These are phyloP conservation scores for Hemileccinum rubropunctum DNA, from an alignment of 768 basidiomycete species.

Conservation along the genomic window DNA sequence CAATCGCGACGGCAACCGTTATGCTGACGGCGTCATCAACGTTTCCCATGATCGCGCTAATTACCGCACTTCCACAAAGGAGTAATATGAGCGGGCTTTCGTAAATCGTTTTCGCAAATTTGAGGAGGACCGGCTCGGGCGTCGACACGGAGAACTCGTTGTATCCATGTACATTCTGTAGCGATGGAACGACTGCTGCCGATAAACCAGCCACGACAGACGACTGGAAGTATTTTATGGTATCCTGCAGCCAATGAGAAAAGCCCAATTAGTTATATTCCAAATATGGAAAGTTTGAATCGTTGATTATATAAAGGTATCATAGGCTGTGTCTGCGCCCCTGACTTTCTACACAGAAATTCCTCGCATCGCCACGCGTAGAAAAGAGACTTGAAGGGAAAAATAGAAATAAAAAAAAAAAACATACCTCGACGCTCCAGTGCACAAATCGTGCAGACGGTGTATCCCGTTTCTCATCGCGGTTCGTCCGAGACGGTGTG, in stretches of 20 bases:
- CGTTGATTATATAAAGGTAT: neutral
- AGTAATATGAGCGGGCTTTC: constrained; percentile 92
- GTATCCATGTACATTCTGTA: constrained; percentile 74
- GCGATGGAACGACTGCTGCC: constrained; percentile 54
- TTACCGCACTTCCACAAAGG: constrained; percentile 82
- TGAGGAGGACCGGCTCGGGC: constrained; percentile 77
- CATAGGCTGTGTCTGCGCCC: constrained; percentile 14
- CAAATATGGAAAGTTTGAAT: neutral
- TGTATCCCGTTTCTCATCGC: constrained; percentile 44
- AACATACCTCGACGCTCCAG: constrained; percentile 58
- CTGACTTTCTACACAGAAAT: constrained; percentile 8
- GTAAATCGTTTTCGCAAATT: constrained; percentile 94
- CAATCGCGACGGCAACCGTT: constrained; percentile 86
- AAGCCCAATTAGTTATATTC: neutral
- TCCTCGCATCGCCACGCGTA: neutral
- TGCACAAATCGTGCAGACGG: constrained; percentile 69
- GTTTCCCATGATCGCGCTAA: constrained; percentile 94
- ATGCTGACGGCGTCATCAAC: constrained; percentile 94
- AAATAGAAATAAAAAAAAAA: too few relatives aligned
- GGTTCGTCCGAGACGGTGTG: constrained; percentile 12
- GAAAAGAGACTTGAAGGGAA: neutral
- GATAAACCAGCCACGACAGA: constrained; percentile 62
- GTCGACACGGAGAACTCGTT: constrained; percentile 91
- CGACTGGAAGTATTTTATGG: constrained; percentile 67
- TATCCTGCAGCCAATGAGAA: constrained; percentile 50